These are phyloP conservation scores for Phaffia rhodozyma DNA, from an alignment of 1,284 basidiomycete species.

Conservation along the genomic window DNA sequence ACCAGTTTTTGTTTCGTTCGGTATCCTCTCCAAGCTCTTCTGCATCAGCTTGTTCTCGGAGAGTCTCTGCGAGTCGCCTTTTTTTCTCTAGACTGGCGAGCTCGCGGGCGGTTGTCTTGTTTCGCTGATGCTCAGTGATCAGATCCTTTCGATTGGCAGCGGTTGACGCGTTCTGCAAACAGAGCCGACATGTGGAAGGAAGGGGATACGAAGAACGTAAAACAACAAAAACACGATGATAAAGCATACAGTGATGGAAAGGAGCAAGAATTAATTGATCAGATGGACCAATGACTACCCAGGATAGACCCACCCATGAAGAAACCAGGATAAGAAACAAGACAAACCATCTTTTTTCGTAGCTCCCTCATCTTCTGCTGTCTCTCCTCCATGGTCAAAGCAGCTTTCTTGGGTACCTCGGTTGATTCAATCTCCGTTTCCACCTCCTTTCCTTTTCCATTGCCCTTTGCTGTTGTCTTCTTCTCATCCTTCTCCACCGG, in stretches of 20 bases:
- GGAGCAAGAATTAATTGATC: not conserved
- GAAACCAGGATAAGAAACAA: not conserved
- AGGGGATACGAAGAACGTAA: not conserved
- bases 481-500: slow-evolving; percentile 8
- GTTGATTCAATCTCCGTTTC: not conserved
- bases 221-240: not conserved
- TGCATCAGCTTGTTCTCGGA: slow-evolving; percentile 75
- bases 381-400: slow-evolving; percentile 53
- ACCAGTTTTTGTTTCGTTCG: slow-evolving; percentile 74
- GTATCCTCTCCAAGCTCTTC: slow-evolving; percentile 65
- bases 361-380: slow-evolving; percentile 64
- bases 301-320: too few relatives aligned
- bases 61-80: slow-evolving; percentile 71
- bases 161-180: slow-evolving; percentile 53
- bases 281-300: not conserved
- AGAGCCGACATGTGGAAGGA: not conserved
- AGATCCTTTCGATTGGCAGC: slow-evolving; percentile 71
- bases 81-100: slow-evolving; percentile 70
- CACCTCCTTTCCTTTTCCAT: slow-evolving; percentile 16
- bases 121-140: slow-evolving; percentile 64
- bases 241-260: not conserved
- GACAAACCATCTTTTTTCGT: slow-evolving; percentile 59
- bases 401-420: not conserved
- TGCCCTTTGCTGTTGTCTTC: slow-evolving; percentile 15
- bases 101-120: slow-evolving; percentile 62